Evolutionary conservation across 2,329 filamentous ascomycete genomes (phyloP).

Genomic region (Fusarium stilboides): DNA sequence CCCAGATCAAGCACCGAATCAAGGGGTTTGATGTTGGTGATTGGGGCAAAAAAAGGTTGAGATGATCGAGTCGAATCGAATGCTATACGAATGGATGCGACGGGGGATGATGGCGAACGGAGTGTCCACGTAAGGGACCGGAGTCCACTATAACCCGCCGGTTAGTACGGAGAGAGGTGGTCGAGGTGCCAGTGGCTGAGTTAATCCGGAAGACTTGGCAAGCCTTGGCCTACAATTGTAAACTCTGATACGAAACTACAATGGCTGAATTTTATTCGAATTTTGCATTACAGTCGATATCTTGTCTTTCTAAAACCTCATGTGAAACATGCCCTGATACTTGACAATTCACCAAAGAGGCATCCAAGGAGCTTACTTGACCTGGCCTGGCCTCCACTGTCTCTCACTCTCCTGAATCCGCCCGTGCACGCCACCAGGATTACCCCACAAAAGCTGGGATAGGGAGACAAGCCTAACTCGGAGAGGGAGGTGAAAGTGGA

Average conservation of each 20-base stretch:
- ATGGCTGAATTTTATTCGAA: not conserved
- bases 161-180: constrained; percentile 41
- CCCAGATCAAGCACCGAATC: constrained; percentile 18
- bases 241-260: not conserved
- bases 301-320: not conserved
- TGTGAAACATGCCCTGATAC: constrained; percentile 5
- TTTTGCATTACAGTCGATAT: not conserved
- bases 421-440: constrained; percentile 41
- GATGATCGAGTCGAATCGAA: constrained; percentile 17
- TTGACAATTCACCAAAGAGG: constrained; percentile 26
- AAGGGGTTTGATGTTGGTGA: constrained; percentile 14
- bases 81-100: constrained; percentile 37
- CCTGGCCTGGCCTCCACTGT: constrained; percentile 1
- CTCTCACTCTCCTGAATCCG: constrained; percentile 39
- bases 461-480: constrained; percentile 40
- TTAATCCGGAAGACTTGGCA: constrained; percentile 40
- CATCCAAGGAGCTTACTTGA: constrained; percentile 38
- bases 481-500: constrained; percentile 37
- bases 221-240: constrained; percentile 6
- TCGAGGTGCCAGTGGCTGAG: constrained; percentile 38
- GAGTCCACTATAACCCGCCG: constrained; percentile 41
- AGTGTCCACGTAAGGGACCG: constrained; percentile 51
- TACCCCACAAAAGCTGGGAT: constrained; percentile 48
- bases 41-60: constrained; percentile 29
- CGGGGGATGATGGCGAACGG: constrained; percentile 43